Conservation (phyloP, 169 alveolate species). For the Plasmodium cynomolgi region DNA sequence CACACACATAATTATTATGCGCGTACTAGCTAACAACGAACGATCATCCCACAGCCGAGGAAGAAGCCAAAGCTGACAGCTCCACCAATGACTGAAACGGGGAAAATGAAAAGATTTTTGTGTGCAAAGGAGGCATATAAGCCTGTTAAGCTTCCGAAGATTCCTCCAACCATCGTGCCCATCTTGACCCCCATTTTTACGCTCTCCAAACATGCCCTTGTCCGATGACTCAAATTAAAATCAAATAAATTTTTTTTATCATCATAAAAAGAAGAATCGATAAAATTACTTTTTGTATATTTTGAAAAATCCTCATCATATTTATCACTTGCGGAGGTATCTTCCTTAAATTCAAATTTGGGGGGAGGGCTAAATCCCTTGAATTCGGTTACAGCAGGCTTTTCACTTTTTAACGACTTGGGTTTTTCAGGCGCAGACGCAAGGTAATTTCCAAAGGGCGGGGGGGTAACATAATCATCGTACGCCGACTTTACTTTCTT, state of each 20-base stretch:
- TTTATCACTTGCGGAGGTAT: not conserved
- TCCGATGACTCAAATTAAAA: conserved; percentile 83
- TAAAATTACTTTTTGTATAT: conserved; percentile 42
- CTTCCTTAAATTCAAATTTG: conserved; percentile 74
- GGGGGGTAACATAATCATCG: conserved; percentile 71
- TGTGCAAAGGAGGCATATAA: conserved; percentile 87
- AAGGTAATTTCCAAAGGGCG: conserved; percentile 73
- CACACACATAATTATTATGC: not conserved
- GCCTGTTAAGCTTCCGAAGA: conserved; percentile 92
- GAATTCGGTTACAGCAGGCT: conserved; percentile 38
- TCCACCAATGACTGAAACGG: conserved; percentile 90
- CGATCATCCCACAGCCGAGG: conserved; percentile 91
- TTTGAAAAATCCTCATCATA: conserved; percentile 75
- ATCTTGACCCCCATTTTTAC: conserved; percentile 91
- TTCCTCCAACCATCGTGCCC: conserved; percentile 94
- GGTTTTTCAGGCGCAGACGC: conserved; percentile 68
- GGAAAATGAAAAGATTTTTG: conserved; percentile 86
- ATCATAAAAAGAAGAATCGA: conserved; percentile 53
- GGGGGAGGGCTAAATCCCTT: conserved; percentile 76
- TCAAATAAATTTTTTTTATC: conserved; percentile 73
- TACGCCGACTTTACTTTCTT: conserved; percentile 35
- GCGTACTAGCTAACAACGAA: conserved; percentile 80
- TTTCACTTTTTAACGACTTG: conserved; percentile 53
- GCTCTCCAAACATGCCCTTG: conserved; percentile 89
- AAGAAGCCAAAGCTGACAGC: conserved; percentile 91